Conservation (phyloP, 2,329 filamentous ascomycete genomes). For the Aspergillus sclerotialis region DNA sequence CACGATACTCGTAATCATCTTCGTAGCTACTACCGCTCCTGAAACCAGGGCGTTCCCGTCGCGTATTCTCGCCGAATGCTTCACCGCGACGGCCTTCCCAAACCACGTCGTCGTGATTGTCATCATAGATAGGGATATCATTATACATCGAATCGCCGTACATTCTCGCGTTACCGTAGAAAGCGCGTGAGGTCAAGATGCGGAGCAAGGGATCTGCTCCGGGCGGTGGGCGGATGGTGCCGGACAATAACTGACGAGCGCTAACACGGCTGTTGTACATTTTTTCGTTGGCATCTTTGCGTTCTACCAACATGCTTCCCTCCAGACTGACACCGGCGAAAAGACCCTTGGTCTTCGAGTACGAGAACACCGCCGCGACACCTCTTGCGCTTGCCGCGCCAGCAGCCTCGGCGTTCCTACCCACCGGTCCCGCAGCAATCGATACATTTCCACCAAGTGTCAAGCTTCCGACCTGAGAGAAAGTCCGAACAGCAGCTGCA, state of each 20-base stretch:
- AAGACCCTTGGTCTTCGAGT: constrained; percentile 94
- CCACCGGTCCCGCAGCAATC: constrained; percentile 86
- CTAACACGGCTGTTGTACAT: constrained; percentile 80
- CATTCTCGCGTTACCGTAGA: constrained; percentile 57
- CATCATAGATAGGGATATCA: constrained; percentile 82
- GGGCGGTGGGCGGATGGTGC: constrained; percentile 68
- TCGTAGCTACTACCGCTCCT: constrained; percentile 33
- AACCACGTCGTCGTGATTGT: constrained; percentile 71
- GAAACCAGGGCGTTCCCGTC: constrained; percentile 48
- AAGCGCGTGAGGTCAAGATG: constrained; percentile 77
- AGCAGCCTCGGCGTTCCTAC: constrained; percentile 90
- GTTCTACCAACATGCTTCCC: constrained; percentile 86
- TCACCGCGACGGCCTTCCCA: constrained; percentile 71
- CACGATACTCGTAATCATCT: constrained; percentile 52
- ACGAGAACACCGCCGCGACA: constrained; percentile 88
- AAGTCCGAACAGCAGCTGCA: constrained; percentile 77
- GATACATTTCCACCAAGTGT: constrained; percentile 95
- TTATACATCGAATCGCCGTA: constrained; percentile 74
- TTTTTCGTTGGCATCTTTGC: constrained; percentile 94
- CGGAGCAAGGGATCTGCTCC: constrained; percentile 78
- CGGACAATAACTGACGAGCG: constrained; percentile 73
- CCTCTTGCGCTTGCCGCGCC: constrained; percentile 86
- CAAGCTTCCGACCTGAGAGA: constrained; percentile 83
- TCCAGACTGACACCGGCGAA: constrained; percentile 95
- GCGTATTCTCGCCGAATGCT: constrained; percentile 61